Percentiles rank a stretch among this genome's conserved stretches.
Evolutionary conservation across 805 yeast genomes (phyloP).

Genomic region (Yamadazyma scolyti): DNA sequence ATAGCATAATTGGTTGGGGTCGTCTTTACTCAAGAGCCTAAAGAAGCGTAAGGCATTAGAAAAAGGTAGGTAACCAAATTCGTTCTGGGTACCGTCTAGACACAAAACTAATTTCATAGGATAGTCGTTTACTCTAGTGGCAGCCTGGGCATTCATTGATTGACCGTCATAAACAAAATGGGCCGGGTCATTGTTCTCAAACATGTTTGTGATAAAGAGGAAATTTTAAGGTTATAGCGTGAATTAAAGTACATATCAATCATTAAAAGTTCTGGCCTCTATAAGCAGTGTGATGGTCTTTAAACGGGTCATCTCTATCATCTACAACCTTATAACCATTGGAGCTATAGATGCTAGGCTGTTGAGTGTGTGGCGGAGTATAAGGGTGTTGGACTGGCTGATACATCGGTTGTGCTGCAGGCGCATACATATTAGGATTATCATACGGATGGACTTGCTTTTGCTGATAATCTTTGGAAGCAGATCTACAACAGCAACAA

Average conservation of each 20-base stretch:
- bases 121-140: not conserved
- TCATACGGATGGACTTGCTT: slow-evolving; percentile 17
- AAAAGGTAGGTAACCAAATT: slow-evolving; percentile 53
- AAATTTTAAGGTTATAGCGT: too few species aligned
- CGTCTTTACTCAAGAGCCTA: slow-evolving; percentile 44
- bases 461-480: slow-evolving; percentile 9
- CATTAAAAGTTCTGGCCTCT: slow-evolving; percentile 5
- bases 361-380: not conserved
- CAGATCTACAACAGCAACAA: slow-evolving; percentile 45
- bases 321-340: slow-evolving; percentile 8
- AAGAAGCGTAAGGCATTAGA: slow-evolving; percentile 54
- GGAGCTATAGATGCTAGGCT: not conserved
- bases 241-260: not conserved
- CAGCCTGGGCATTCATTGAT: not conserved
- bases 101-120: slow-evolving; percentile 46
- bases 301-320: slow-evolving; percentile 5
- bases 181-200: too few species aligned
- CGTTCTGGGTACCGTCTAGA: slow-evolving; percentile 61
- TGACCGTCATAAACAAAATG: too few species aligned
- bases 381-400: slow-evolving; percentile 6
- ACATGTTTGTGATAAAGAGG: too few species aligned
- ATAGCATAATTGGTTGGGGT: slow-evolving; percentile 47
- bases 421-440: slow-evolving; percentile 35
- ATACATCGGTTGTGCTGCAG: slow-evolving; percentile 11
- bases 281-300: slow-evolving; percentile 4